phyloP scores from a whole-genome alignment of 2,329 filamentous ascomycete species.

The Penicillium concentricum region DNA sequence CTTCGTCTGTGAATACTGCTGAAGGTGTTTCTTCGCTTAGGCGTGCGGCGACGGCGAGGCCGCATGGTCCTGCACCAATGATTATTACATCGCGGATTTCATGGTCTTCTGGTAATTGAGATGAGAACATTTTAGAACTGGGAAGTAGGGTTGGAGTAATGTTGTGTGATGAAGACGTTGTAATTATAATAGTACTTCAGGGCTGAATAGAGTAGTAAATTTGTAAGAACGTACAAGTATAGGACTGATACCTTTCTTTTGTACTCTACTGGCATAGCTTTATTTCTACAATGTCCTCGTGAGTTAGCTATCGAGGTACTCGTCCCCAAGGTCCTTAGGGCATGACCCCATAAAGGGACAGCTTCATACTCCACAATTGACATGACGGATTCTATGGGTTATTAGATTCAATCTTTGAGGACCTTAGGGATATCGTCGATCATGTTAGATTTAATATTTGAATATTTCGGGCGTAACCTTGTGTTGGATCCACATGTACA shows the following conservation, averaged over 20 bases:
- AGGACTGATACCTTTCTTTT: not conserved
- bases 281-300: constrained; percentile 21
- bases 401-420: constrained; percentile 16
- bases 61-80: constrained; percentile 72
- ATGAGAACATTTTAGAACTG: constrained; percentile 5
- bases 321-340: constrained; percentile 34
- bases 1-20: constrained; percentile 78
- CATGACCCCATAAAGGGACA: constrained; percentile 2
- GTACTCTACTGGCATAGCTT: not conserved
- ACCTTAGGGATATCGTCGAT: constrained; percentile 25
- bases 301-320: constrained; percentile 33
- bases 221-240: not conserved
- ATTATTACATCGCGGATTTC: constrained; percentile 62
- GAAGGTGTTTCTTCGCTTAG: constrained; percentile 71
- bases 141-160: not conserved
- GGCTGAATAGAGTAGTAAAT: not conserved
- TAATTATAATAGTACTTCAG: not conserved
- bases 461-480: not conserved
- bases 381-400: constrained; percentile 1
- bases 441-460: not conserved
- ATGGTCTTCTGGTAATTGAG: not conserved
- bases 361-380: constrained; percentile 4
- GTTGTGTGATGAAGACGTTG: not conserved
- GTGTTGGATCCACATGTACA: too few species aligned
- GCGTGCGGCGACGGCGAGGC: constrained; percentile 70